Evolutionary conservation across 129 eudicot species (phyloP).

Genomic region (Daucus carota): DH1_v3.0 NC_030384.2:36806501-36807000

Average conservation of each 20-base stretch:
- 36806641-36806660: neutral
- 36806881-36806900: too few relatives aligned
- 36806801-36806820: constrained; percentile 4
- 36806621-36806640: neutral
- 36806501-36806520: neutral
- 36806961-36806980: too few relatives aligned
- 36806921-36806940: too few relatives aligned
- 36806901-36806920: too few relatives aligned
- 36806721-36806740: too few relatives aligned
- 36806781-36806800: constrained; percentile 18
- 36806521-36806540: neutral
- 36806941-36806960: too few relatives aligned
- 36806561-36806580: neutral
- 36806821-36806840: constrained; percentile 1
- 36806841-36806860: constrained; percentile 11
- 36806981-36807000: too few relatives aligned
- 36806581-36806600: neutral
- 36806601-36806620: neutral
- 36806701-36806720: too few relatives aligned
- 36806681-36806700: neutral
- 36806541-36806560: neutral
- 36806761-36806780: constrained; percentile 23
- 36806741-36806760: neutral
- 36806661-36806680: neutral
- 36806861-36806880: constrained; percentile 32